phyloP scores from a whole-genome alignment of 2,329 filamentous ascomycete genomes.

The Coniochaeta prunicola region DNA sequence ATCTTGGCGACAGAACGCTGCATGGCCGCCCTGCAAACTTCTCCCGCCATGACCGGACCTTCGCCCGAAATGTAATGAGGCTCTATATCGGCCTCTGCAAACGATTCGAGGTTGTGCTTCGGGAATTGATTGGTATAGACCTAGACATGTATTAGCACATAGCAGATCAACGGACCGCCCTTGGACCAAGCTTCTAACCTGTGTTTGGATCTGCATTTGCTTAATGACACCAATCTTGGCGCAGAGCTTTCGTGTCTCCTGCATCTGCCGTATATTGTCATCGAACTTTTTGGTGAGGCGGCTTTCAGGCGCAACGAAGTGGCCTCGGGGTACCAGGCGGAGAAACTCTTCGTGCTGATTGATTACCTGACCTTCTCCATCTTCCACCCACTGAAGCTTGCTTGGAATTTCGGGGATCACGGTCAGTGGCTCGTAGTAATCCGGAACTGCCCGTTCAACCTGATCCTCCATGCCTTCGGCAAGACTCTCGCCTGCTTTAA shows the following conservation, averaged over 20 bases:
- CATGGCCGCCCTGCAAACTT: slow-evolving; percentile 74
- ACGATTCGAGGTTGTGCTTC: slow-evolving; percentile 87
- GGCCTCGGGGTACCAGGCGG: slow-evolving; percentile 64
- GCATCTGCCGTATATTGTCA: slow-evolving; percentile 87
- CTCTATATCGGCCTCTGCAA: slow-evolving; percentile 78
- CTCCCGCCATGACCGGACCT: slow-evolving; percentile 78
- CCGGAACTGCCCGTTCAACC: slow-evolving; percentile 76
- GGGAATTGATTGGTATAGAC: slow-evolving; percentile 98
- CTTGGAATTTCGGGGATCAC: slow-evolving; percentile 77
- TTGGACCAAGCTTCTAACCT: slow-evolving; percentile 49
- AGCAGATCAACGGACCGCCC: not conserved
- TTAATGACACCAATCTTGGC: slow-evolving; percentile 97
- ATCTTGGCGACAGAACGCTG: slow-evolving; percentile 90
- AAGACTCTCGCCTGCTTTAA: slow-evolving; percentile 62
- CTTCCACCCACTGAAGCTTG: slow-evolving; percentile 79
- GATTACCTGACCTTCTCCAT: slow-evolving; percentile 80
- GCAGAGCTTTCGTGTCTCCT: slow-evolving; percentile 91
- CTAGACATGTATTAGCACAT: slow-evolving; percentile 34
- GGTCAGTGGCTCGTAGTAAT: slow-evolving; percentile 87
- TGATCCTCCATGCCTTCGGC: slow-evolving; percentile 94
- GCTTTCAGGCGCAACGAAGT: slow-evolving; percentile 69
- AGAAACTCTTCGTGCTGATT: slow-evolving; percentile 83
- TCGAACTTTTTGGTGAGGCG: slow-evolving; percentile 74
- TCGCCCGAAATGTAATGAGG: slow-evolving; percentile 86
- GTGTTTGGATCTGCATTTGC: slow-evolving; percentile 97